Evolutionary conservation across 2,329 filamentous ascomycete species (phyloP).

Genomic region (Pyrenophora tritici-repentis): DNA sequence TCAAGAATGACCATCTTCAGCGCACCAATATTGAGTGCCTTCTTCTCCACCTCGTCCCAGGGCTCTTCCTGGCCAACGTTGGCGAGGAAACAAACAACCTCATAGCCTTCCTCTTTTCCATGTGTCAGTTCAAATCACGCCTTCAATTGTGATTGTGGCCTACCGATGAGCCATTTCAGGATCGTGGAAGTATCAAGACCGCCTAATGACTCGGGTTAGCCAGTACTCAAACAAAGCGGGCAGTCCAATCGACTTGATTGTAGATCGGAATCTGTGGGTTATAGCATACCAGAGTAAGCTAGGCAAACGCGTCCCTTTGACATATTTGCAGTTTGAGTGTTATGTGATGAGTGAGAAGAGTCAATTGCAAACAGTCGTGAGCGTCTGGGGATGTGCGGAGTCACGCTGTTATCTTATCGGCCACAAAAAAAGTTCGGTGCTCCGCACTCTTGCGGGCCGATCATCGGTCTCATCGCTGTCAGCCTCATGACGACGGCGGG

Average conservation of each 20-base stretch:
- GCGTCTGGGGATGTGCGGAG: slow-evolving; percentile 23
- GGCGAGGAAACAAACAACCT: slow-evolving; percentile 65
- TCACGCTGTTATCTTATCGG: slow-evolving; percentile 24
- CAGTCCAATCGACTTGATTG: not conserved
- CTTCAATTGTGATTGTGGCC: not conserved
- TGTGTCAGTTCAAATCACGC: slow-evolving; percentile 11
- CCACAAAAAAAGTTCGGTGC: slow-evolving; percentile 21
- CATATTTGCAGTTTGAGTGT: slow-evolving; percentile 28
- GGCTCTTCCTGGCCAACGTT: slow-evolving; percentile 65
- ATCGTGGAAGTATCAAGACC: slow-evolving; percentile 64
- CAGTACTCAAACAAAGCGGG: slow-evolving; percentile 1
- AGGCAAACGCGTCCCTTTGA: slow-evolving; percentile 54
- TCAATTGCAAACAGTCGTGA: slow-evolving; percentile 11
- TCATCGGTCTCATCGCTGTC: slow-evolving; percentile 16
- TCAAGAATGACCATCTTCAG: slow-evolving; percentile 67
- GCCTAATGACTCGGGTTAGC: slow-evolving; percentile 46
- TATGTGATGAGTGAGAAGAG: slow-evolving; percentile 4
- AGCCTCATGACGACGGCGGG: not conserved
- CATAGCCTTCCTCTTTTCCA: slow-evolving; percentile 57
- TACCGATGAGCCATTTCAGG: slow-evolving; percentile 46
- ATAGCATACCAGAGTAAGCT: slow-evolving; percentile 52
- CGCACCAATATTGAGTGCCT: slow-evolving; percentile 72
- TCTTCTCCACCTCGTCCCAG: slow-evolving; percentile 64
- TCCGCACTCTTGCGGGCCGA: slow-evolving; percentile 26
- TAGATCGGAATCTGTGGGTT: not conserved